Evolutionary conservation across 148 eudicot genomes (phyloP).

Genomic region (Agrostemma githago): DNA sequence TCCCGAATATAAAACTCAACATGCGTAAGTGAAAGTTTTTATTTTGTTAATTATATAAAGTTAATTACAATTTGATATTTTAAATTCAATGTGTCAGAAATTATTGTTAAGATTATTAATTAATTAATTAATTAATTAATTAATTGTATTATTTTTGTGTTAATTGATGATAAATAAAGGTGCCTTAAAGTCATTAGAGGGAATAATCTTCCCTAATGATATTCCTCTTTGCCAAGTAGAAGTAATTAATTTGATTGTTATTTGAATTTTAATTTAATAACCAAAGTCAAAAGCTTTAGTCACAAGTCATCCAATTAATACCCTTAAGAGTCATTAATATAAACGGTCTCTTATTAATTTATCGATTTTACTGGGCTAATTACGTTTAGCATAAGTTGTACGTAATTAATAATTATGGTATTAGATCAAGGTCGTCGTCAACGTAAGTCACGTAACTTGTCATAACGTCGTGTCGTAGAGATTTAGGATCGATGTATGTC

Average conservation of each 20-base stretch:
- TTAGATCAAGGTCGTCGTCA: too few relatives aligned
- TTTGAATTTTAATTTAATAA: slow-evolving; percentile 10
- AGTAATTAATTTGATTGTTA: neutral
- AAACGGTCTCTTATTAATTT: neutral
- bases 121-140: slow-evolving; percentile 8
- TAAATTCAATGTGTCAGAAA: slow-evolving; percentile 33
- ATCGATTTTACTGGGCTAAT: neutral
- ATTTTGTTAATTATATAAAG: too few relatives aligned
- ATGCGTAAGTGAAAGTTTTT: too few relatives aligned
- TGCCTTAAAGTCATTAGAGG: neutral
- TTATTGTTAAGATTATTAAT: slow-evolving; percentile 28
- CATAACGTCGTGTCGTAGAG: too few relatives aligned
- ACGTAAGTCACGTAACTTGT: too few relatives aligned
- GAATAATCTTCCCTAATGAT: neutral
- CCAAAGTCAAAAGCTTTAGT: slow-evolving; percentile 13
- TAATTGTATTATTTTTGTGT: slow-evolving; percentile 3
- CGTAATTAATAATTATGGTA: too few relatives aligned
- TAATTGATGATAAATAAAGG: neutral
- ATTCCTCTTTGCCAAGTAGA: slow-evolving; percentile 9
- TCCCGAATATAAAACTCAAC: too few relatives aligned
- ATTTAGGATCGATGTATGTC: too few relatives aligned
- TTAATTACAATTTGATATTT: neutral
- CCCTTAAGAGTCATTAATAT: neutral
- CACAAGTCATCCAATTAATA: neutral
- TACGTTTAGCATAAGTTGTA: neutral